A percentile compares a stretch with the other conserved stretches of the same genome.
These are phyloP conservation scores for Misopates orontium DNA, from an alignment of 257 asterid species.

Conservation along the genomic window DNA sequence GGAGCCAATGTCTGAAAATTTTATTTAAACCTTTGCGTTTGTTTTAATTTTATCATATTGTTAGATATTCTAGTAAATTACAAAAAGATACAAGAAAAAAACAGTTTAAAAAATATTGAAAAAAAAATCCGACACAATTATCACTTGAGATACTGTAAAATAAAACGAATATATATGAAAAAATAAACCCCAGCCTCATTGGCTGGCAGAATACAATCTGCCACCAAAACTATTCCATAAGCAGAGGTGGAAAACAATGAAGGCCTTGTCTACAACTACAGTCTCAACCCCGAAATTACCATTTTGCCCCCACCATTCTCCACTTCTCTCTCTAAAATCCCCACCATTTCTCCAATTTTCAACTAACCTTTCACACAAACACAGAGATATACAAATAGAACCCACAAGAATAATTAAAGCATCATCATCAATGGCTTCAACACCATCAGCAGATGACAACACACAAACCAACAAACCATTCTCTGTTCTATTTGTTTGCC, in stretches of 20 bases:
- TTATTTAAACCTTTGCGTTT: too few species aligned
- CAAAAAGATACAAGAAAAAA: too few species aligned
- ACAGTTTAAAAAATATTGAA: too few species aligned
- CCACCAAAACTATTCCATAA: neutral
- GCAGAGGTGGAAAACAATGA: constrained; percentile 37
- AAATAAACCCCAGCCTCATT: too few species aligned
- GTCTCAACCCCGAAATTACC: constrained; percentile 26
- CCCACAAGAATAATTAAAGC: constrained; percentile 29
- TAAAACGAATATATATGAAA: too few species aligned
- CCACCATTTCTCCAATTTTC: constrained; percentile 34
- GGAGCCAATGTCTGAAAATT: too few species aligned
- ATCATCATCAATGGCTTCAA: constrained; percentile 62
- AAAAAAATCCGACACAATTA: too few species aligned
- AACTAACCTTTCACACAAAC: constrained; percentile 2
- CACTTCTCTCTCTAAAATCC: constrained; percentile 21
- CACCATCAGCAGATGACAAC: constrained; percentile 36
- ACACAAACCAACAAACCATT: constrained; percentile 48
- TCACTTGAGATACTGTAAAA: too few species aligned
- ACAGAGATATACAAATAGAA: constrained; percentile 3
- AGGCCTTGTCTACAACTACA: constrained; percentile 29
- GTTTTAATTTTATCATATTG: too few species aligned
- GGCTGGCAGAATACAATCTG: too few species aligned
- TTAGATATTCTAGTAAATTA: too few species aligned
- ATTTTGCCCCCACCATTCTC: constrained; percentile 26
- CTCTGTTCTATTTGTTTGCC: constrained; percentile 85